These are phyloP conservation scores for Cryptosporidium andersoni DNA, from an alignment of 169 alveolate species.

Conservation along the genomic window DNA sequence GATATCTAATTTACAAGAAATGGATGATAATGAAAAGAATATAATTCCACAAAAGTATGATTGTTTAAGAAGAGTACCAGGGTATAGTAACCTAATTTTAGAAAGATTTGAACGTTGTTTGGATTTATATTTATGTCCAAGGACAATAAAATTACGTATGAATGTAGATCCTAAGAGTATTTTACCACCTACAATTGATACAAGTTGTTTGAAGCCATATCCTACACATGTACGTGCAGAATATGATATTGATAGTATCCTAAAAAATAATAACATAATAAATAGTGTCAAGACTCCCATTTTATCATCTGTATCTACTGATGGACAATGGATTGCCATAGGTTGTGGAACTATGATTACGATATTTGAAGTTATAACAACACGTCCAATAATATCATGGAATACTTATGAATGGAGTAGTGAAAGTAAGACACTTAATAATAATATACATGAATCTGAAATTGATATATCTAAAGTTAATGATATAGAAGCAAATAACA, in stretches of 20 bases:
- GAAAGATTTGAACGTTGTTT: constrained; percentile 91
- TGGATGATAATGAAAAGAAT: constrained; percentile 10
- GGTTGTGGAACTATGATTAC: constrained; percentile 25
- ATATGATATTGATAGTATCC: constrained; percentile 81
- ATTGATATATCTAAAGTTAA: neutral
- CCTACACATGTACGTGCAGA: constrained; percentile 83
- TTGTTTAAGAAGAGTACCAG: constrained; percentile 90
- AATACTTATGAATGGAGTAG: constrained; percentile 76
- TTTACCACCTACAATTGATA: constrained; percentile 88
- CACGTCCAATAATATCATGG: constrained; percentile 12
- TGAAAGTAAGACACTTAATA: constrained; percentile 26
- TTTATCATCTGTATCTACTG: constrained; percentile 11
- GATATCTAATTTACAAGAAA: constrained; percentile 36
- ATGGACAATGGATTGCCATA: constrained; percentile 48
- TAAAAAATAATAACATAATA: constrained; percentile 78
- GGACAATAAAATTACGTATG: constrained; percentile 88
- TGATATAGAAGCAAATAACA: neutral
- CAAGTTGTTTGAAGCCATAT: constrained; percentile 87
- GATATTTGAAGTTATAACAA: constrained; percentile 49
- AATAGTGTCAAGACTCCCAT: constrained; percentile 74
- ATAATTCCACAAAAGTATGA: constrained; percentile 87
- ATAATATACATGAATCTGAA: neutral
- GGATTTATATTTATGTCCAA: constrained; percentile 91
- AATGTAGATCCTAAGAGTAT: constrained; percentile 85
- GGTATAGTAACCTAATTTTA: constrained; percentile 83